Evolutionary conservation across 2,329 filamentous ascomycete species (phyloP), one percentile per base, ranked within the genome.

Genomic region (Phoma herbarum): DNA sequence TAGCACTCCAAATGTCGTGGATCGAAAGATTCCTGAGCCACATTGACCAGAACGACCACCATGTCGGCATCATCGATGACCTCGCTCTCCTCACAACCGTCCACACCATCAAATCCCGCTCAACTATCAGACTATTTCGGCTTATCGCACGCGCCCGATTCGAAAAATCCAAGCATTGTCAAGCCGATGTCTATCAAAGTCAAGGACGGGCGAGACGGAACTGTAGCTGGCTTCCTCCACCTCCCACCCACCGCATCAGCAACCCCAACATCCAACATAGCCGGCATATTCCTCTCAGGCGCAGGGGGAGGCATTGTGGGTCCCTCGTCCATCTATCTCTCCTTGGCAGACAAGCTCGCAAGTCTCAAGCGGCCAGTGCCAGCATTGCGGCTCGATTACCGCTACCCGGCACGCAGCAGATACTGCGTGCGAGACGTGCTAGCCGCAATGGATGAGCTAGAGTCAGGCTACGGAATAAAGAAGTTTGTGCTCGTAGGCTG

Each of bases 331-430:
- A 77, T 76, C 16, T 81, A 81, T 61, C 71, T 80, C 5, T 76
- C 74, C 0, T 71, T 80, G 1, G 78, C 73, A 16, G 73, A 78
- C 53, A 82, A 81, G 63, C 65, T 81, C 12, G 74, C 77, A 22
- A 71, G 66, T 23, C 55, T 81, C 20, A 55, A 70, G n/a, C 56
- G 69, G 6, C 75, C 72, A 26, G 72, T 81, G 53, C 78, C 77
- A 1, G 71, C 69, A n/a, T 62, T 81, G 35, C 71, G 78, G 6
- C 72, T 81, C 9, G 79, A 81, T 62, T 81, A 80, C 62, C 73
- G 76, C 20, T 69, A 69, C 42, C 75, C 78, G 1, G 78, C 76
- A 0, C 59, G 67, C 12, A 77, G 68, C 31, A 62, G 66, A 8
- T 73, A 73, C 54, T 81, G 79, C 64, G 67, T 73, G 3, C 56